Conservation (phyloP, 1,139 yeast genomes). For the Candida tropicalis region DNA sequence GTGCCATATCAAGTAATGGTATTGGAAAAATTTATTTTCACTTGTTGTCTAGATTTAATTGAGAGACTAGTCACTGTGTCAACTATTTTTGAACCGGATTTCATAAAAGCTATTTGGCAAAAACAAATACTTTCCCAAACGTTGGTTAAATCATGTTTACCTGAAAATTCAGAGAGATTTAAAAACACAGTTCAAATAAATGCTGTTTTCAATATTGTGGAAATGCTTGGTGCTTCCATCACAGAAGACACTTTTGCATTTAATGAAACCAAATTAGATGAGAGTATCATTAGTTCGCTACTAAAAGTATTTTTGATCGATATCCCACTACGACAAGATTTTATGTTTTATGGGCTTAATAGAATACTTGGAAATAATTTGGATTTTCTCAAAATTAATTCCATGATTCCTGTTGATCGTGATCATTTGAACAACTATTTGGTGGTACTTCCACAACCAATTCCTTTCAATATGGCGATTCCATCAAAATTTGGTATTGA, state of each 20-base stretch:
- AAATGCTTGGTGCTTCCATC: constrained; percentile 43
- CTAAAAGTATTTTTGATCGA: constrained; percentile 44
- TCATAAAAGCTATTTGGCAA: constrained; percentile 28
- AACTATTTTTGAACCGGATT: constrained; percentile 25
- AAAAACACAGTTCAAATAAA: constrained; percentile 42
- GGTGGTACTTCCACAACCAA: constrained; percentile 37
- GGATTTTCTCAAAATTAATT: constrained; percentile 37
- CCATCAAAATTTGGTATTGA: constrained; percentile 19
- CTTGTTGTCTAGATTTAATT: constrained; percentile 56
- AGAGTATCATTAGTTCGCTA: constrained; percentile 36
- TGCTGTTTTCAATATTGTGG: constrained; percentile 38
- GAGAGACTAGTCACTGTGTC: constrained; percentile 40
- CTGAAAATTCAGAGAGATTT: constrained; percentile 44
- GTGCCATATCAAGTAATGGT: constrained; percentile 44
- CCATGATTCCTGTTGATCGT: constrained; percentile 32
- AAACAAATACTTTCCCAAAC: constrained; percentile 23
- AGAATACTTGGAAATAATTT: constrained; percentile 54
- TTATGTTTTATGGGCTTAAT: constrained; percentile 55
- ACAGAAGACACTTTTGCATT: constrained; percentile 33
- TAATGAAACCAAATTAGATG: constrained; percentile 22
- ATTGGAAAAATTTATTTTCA: constrained; percentile 51
- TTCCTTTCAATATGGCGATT: constrained; percentile 20
- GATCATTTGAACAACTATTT: constrained; percentile 28
- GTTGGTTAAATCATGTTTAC: constrained; percentile 33
- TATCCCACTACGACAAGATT: constrained; percentile 41